Evolutionary conservation across 2,329 filamentous ascomycete species (phyloP).

Genomic region (Pseudopithomyces maydicus): DNA sequence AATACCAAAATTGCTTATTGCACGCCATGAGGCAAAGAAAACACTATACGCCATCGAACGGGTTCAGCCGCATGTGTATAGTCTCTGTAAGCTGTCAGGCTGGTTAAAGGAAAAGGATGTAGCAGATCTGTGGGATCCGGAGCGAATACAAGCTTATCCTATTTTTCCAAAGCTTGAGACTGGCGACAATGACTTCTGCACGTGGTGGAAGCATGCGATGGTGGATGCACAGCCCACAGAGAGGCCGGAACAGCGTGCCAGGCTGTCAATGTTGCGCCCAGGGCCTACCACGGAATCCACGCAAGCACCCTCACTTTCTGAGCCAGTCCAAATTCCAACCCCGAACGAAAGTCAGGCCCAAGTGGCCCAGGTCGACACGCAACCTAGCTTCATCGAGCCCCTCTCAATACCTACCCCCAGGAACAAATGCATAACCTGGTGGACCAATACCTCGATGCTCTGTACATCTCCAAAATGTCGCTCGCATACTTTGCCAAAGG

Average conservation of each 20-base stretch:
- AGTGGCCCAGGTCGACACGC: slow-evolving; percentile 1
- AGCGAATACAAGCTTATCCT: slow-evolving; percentile 55
- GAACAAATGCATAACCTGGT: slow-evolving; percentile 58
- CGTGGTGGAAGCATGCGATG: slow-evolving; percentile 41
- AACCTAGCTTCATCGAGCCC: slow-evolving; percentile 8
- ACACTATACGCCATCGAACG: slow-evolving; percentile 81
- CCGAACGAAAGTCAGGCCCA: background rate
- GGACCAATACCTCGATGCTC: slow-evolving; percentile 49
- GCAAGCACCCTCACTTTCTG: slow-evolving; percentile 9
- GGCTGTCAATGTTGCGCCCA: slow-evolving; percentile 39
- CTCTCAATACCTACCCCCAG: slow-evolving; percentile 30
- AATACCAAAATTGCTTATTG: slow-evolving; percentile 38
- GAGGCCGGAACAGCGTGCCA: slow-evolving; percentile 26
- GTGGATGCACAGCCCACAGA: slow-evolving; percentile 22
- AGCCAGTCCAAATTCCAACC: background rate
- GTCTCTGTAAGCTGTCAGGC: slow-evolving; percentile 68
- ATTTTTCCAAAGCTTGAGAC: slow-evolving; percentile 57
- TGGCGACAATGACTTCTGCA: slow-evolving; percentile 1
- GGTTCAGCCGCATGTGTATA: slow-evolving; percentile 65
- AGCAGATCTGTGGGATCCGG: slow-evolving; percentile 31
- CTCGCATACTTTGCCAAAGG: slow-evolving; percentile 85
- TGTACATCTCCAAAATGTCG: slow-evolving; percentile 66
- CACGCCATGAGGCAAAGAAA: slow-evolving; percentile 57
- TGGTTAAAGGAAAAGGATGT: slow-evolving; percentile 69
- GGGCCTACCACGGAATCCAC: slow-evolving; percentile 9